Evolutionary conservation across 2,329 filamentous ascomycete genomes (phyloP), one percentile per base, ranked within the genome.

Genomic region (Beauveria brongniartii): DNA sequence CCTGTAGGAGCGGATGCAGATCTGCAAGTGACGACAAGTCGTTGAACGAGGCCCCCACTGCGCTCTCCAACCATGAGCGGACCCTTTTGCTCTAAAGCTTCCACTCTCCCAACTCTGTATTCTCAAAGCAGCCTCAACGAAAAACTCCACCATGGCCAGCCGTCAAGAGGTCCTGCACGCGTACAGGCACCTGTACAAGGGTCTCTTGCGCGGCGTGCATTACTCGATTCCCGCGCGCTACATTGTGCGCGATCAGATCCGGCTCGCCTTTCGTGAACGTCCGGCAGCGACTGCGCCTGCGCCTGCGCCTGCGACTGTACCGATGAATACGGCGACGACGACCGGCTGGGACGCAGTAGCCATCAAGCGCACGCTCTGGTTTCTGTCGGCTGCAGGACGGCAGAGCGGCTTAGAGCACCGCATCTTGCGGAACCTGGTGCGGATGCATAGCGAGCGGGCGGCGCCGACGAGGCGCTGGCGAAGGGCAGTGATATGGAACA

Each of bases 181-280:
- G 52, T 94, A 93, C 73, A 83, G 90, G 63, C 78, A 82, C 62
- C 78, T 94, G 40, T 88, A 89, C 69, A 84, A 87, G 57, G 79
- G 79, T 7, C 76, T 83, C 20, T 79, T 92, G n/a, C 83, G 80
- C 34, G 90, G 89, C 4, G 83, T 93, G 24, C 85, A 88, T 64
- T 90, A 85, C 75, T 83, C 89, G 16, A 81, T 82, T 64, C 90
- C 89, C 18, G 82, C 85, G 34, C 85, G 89, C 59, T 87, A 78
- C 72, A 76, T 82, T 4, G 77, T 84, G 18, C 82, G 84, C 61
- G 79, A 86, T 67, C 79, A 82, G 69, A 72, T 90, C 26, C 80
- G 86, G 50, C 67, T 69, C 7, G 84, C 82, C 10, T 90, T 90
- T 68, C 82, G 79, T 16, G 77, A 81, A 4, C 46, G 61, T 34